Evolutionary conservation across 2,329 filamentous ascomycete genomes (phyloP).

Genomic region (Aureobasidium sp.): DNA sequence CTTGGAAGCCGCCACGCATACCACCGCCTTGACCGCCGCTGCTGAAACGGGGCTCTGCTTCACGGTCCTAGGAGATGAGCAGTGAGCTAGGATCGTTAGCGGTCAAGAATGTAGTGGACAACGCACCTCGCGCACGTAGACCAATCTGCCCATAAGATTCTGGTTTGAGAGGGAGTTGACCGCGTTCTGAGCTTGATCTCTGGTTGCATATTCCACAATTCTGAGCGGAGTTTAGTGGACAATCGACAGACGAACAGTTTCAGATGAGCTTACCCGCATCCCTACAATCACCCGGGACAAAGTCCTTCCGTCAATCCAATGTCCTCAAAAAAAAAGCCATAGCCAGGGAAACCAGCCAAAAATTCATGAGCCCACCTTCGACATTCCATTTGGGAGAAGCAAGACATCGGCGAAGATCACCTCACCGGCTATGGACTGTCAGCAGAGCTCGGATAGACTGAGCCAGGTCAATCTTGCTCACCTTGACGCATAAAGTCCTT

Average conservation of each 20-base stretch:
- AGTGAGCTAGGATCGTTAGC: background rate
- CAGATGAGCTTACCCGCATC: constrained; percentile 82
- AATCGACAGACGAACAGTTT: background rate
- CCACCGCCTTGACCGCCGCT: constrained; percentile 49
- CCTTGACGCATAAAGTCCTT: constrained; percentile 99
- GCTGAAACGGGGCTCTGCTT: constrained; percentile 94
- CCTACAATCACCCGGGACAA: constrained; percentile 88
- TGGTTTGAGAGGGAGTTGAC: constrained; percentile 98
- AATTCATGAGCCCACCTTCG: constrained; percentile 96
- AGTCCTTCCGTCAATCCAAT: constrained; percentile 98
- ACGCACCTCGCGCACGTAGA: constrained; percentile 92
- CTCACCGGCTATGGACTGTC: constrained; percentile 69
- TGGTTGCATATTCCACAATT: constrained; percentile 99
- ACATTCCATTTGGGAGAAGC: constrained; percentile 99
- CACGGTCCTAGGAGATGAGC: constrained; percentile 64
- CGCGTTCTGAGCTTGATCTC: constrained; percentile 96
- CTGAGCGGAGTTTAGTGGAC: constrained; percentile 44
- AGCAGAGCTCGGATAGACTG: background rate
- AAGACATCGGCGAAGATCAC: constrained; percentile 99
- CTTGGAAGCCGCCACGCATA: constrained; percentile 46
- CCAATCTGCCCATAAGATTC: constrained; percentile 94
- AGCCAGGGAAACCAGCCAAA: constrained; percentile 70
- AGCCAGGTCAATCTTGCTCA: constrained; percentile 44
- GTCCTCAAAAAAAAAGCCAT: constrained; percentile 66
- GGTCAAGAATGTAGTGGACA: background rate